Percentiles rank a stretch among this genome's conserved stretches.
These are phyloP conservation scores for Dispira simplex DNA, from an alignment of 192 early-diverging fungal species.

Conservation along the genomic window DNA sequence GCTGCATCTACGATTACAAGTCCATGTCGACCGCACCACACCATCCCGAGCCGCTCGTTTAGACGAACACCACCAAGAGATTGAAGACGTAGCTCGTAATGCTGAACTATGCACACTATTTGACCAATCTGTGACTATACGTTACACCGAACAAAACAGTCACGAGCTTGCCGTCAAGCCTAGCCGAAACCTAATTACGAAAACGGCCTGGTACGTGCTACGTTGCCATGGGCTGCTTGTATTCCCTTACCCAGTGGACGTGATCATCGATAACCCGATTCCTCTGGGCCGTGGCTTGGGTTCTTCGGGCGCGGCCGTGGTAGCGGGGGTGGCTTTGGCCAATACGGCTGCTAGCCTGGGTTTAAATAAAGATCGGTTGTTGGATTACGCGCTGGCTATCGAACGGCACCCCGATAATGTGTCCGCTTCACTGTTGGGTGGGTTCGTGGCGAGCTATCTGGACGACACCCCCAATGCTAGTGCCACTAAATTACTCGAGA, in stretches of 20 bases:
- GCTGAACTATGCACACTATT: background rate
- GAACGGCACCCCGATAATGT: constrained; percentile 99
- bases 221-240: constrained; percentile 37
- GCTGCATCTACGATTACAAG: constrained; percentile 64
- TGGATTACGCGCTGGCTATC: constrained; percentile 83
- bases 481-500: constrained; percentile 13
- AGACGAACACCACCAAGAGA: constrained; percentile 14
- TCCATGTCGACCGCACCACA: constrained; percentile 15
- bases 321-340: constrained; percentile 81
- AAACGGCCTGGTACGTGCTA: constrained; percentile 82
- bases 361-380: constrained; percentile 57
- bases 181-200: constrained; percentile 79
- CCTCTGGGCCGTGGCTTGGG: constrained; percentile 96
- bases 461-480: constrained; percentile 23
- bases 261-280: constrained; percentile 80
- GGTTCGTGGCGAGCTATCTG: constrained; percentile 82
- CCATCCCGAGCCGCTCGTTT: background rate
- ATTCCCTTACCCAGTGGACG: constrained; percentile 45
- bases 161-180: constrained; percentile 68
- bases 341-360: constrained; percentile 50
- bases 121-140: constrained; percentile 27
- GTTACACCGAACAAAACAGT: constrained; percentile 23
- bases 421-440: constrained; percentile 83
- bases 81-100: background rate
- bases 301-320: constrained; percentile 88